Percentiles rank a stretch among this genome's conserved stretches.
Conservation (phyloP, 1,139 yeast species). For the Kluyveromyces marxianus region DNA sequence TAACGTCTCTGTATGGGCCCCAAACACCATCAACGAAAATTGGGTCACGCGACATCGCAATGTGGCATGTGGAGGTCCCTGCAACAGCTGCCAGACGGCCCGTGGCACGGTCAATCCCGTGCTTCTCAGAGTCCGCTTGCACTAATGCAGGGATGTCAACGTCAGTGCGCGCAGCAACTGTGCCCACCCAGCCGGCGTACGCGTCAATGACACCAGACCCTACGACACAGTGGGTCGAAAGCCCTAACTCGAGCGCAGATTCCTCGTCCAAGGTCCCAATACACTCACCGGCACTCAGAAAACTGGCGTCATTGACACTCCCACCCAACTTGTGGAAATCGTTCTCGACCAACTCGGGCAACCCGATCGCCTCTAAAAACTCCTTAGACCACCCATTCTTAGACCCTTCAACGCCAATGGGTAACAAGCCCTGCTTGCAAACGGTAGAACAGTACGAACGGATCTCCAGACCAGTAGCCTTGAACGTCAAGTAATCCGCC, state of each 20-base stretch:
- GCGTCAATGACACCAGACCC: slow-evolving; percentile 97
- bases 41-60: slow-evolving; percentile 77
- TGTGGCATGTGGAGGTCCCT: slow-evolving; percentile 95
- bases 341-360: slow-evolving; percentile 71
- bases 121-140: slow-evolving; percentile 36
- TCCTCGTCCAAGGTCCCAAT: slow-evolving; percentile 61
- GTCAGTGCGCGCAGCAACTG: slow-evolving; percentile 77
- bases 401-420: slow-evolving; percentile 82
- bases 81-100: slow-evolving; percentile 97
- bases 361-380: slow-evolving; percentile 58
- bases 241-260: slow-evolving; percentile 81
- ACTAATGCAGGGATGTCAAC: slow-evolving; percentile 40
- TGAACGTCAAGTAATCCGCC: slow-evolving; percentile 84
- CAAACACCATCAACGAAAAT: slow-evolving; percentile 94
- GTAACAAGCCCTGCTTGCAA: slow-evolving; percentile 93
- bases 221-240: slow-evolving; percentile 71
- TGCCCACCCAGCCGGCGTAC: slow-evolving; percentile 98
- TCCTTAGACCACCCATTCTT: slow-evolving; percentile 84
- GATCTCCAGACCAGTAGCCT: slow-evolving; percentile 80
- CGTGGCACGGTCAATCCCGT: slow-evolving; percentile 51
- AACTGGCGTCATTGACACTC: slow-evolving; percentile 35
- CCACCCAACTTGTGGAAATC: slow-evolving; percentile 82
- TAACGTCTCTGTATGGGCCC: slow-evolving; percentile 95
- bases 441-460: slow-evolving; percentile 86
- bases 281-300: slow-evolving; percentile 79